phyloP scores from a whole-genome alignment of 2,329 filamentous ascomycete genomes.

The Fusarium ramigenum region DNA sequence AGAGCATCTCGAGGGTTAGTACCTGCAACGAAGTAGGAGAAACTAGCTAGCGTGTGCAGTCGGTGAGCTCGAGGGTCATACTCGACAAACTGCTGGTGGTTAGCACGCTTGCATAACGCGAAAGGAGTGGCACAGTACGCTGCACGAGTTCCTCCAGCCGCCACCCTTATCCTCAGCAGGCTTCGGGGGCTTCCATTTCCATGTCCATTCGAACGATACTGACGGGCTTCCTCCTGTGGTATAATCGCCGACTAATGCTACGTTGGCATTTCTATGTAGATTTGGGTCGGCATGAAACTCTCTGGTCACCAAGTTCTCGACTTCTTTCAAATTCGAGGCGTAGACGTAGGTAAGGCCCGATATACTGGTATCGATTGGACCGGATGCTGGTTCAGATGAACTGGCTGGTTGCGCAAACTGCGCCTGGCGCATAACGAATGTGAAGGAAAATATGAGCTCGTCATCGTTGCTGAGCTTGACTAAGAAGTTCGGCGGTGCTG shows the following conservation, averaged over 20 bases:
- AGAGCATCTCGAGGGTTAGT: constrained; percentile 32
- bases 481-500: constrained; percentile 75
- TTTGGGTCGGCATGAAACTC: constrained; percentile 98
- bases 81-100: constrained; percentile 79
- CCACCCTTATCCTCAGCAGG: constrained; percentile 81
- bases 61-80: constrained; percentile 94
- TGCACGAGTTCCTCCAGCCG: constrained; percentile 96
- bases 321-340: constrained; percentile 83
- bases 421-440: constrained; percentile 77
- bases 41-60: constrained; percentile 86
- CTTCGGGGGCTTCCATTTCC: constrained; percentile 96
- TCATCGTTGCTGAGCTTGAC: constrained; percentile 90
- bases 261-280: constrained; percentile 95
- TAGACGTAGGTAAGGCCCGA: constrained; percentile 93
- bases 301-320: constrained; percentile 92
- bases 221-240: constrained; percentile 83
- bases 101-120: constrained; percentile 28
- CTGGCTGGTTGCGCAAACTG: constrained; percentile 50
- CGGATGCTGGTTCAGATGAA: constrained; percentile 59
- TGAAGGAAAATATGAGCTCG: constrained; percentile 92
- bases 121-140: constrained; percentile 61
- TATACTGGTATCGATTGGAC: constrained; percentile 75
- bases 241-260: constrained; percentile 93
- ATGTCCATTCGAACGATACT: constrained; percentile 92
- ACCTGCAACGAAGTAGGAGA: constrained; percentile 96